Conservation (phyloP, 75 land plant species). For the Sequoiadendron giganteum region DNA sequence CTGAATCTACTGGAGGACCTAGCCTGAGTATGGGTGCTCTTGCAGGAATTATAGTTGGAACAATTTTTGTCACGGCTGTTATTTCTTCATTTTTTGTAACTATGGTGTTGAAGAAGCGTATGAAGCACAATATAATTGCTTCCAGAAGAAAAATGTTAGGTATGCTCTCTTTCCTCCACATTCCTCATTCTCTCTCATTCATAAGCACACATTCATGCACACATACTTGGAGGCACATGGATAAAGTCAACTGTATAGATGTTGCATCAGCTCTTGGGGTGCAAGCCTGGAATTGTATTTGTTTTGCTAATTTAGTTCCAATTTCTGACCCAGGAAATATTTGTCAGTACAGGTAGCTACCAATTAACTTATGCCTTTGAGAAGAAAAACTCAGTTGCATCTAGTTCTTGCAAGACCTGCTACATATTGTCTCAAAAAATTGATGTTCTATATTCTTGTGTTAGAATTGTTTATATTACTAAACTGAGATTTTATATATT, state of each 20-base stretch:
- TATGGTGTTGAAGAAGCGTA: conserved; percentile 16
- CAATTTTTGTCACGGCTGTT: conserved; percentile 20
- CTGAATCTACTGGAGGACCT: conserved; percentile 9
- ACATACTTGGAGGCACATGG: not conserved
- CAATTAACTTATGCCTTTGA: not conserved
- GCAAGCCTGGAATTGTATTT: not conserved
- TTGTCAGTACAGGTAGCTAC: not conserved
- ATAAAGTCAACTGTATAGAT: not conserved
- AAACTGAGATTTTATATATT: not conserved
- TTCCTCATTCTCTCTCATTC: not conserved
- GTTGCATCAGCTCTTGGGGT: not conserved
- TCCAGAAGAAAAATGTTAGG: conserved; percentile 22
- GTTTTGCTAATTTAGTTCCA: not conserved
- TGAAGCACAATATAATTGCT: conserved; percentile 3
- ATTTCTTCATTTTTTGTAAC: conserved; percentile 25
- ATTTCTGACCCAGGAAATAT: not conserved
- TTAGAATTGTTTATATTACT: conserved; percentile 5
- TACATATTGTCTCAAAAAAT: not conserved
- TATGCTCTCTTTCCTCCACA: not conserved
- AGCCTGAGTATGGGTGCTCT: conserved; percentile 25
- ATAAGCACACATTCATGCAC: not conserved
- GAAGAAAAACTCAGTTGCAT: not conserved
- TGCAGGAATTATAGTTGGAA: conserved; percentile 36
- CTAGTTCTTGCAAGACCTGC: not conserved
- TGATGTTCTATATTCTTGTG: too few species aligned